Percentiles rank a stretch among this genome's conserved stretches.
These are phyloP conservation scores for Scytalidium lignicola DNA, from an alignment of 2,329 filamentous ascomycete species.

Conservation along the genomic window DNA sequence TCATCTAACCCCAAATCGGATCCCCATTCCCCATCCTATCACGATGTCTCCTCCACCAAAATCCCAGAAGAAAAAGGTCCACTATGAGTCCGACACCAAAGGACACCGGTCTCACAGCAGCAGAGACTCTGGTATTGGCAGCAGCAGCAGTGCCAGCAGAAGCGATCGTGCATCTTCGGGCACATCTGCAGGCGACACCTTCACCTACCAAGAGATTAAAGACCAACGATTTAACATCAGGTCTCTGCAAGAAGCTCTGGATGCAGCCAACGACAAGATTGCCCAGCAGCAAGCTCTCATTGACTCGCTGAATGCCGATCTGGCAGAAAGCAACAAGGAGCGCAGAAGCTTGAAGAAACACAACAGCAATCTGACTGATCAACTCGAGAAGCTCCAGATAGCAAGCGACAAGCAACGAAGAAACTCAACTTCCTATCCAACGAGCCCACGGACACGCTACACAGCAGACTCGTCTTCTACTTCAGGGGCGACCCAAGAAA, in stretches of 20 bases:
- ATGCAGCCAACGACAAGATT: conserved; percentile 18
- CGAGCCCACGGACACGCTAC: neutral
- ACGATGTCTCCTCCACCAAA: conserved; percentile 16
- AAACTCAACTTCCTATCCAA: neutral
- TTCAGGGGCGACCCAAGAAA: neutral
- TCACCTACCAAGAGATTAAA: conserved; percentile 11
- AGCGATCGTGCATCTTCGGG: conserved; percentile 21
- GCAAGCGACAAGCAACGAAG: conserved; percentile 1
- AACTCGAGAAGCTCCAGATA: conserved; percentile 7
- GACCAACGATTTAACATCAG: conserved; percentile 16
- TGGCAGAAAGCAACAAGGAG: conserved; percentile 20
- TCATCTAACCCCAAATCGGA: conserved; percentile 3
- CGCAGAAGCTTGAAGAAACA: conserved; percentile 13
- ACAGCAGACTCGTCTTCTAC: neutral
- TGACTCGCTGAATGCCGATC: conserved; percentile 7
- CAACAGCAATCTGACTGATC: neutral
- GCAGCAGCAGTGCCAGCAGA: conserved; percentile 13
- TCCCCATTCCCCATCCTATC: conserved; percentile 3
- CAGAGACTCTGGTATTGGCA: conserved; percentile 20
- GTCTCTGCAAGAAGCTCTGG: conserved; percentile 19
- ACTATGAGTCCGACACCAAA: conserved; percentile 19
- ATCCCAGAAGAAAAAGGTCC: conserved; percentile 17
- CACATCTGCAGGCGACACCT: conserved; percentile 10
- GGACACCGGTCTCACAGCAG: conserved; percentile 11
- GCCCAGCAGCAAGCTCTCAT: conserved; percentile 7